Evolutionary conservation across 306 rosid species (phyloP).

Genomic region (Prunus mira): DNA sequence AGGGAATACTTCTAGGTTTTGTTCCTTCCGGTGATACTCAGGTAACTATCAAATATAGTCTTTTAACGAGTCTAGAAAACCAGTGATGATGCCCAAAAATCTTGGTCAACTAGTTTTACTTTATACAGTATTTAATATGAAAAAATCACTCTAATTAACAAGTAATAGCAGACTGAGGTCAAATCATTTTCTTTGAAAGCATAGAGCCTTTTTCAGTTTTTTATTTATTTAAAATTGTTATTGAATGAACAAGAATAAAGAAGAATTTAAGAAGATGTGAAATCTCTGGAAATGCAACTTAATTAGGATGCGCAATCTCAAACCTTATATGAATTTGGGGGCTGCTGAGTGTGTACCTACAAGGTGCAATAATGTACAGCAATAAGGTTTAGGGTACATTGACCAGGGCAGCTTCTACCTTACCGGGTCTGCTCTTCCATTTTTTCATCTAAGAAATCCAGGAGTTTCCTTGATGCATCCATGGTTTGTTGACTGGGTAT

Average conservation of each 20-base stretch:
- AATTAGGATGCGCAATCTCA: not conserved
- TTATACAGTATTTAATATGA: not conserved
- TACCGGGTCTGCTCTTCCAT: not conserved
- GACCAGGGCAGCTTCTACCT: not conserved
- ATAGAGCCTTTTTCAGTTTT: not conserved
- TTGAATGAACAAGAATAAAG: not conserved
- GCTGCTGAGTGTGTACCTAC: not conserved
- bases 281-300: not conserved
- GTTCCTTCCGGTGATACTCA: conserved; percentile 60
- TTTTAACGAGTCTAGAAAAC: not conserved
- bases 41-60: conserved; percentile 36
- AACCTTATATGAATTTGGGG: not conserved
- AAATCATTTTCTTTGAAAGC: not conserved
- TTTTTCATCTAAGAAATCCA: not conserved
- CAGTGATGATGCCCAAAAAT: not conserved
- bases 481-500: not conserved
- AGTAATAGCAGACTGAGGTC: not conserved
- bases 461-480: not conserved
- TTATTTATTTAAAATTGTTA: not conserved
- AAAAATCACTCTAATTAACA: not conserved
- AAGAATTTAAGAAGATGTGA: not conserved
- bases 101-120: not conserved
- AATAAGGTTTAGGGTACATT: not conserved
- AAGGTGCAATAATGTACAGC: not conserved
- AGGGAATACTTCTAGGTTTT: conserved; percentile 88